Conservation (phyloP, 441 rosid species). For the Bocquillonia castaneifolia region DNA sequence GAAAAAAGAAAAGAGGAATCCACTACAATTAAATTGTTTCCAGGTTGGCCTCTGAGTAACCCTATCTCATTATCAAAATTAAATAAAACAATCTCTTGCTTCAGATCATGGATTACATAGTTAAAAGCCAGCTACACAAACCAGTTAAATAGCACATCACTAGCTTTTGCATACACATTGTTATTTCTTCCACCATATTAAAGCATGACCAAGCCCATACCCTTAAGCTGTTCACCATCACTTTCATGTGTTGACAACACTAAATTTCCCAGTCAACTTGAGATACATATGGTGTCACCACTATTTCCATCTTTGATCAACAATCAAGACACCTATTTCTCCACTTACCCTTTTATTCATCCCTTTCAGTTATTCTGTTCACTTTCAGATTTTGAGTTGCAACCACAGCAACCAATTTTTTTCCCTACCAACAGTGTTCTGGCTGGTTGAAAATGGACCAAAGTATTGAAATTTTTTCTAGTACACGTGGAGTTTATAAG, state of each 20-base stretch:
- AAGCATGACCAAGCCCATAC: neutral
- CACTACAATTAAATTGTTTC: neutral
- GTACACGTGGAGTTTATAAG: no score
- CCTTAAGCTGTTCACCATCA: neutral
- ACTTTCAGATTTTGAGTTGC: no score
- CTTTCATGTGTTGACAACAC: neutral
- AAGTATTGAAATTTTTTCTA: no score
- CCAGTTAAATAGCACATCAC: neutral
- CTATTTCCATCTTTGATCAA: no score
- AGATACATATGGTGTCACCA: no score
- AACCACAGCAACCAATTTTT: no score
- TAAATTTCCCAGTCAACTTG: no score
- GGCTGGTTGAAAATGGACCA: no score
- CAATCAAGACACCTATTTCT: no score
- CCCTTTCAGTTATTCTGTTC: no score
- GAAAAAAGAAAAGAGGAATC: neutral
- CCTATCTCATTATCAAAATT: neutral
- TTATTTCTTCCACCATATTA: neutral
- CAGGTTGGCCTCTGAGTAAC: neutral
- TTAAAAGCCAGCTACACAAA: neutral
- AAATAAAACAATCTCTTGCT: neutral
- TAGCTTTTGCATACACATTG: neutral
- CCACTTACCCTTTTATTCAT: no score
- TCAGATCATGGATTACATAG: neutral
- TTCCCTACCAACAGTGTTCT: no score